Base-by-base conservation (phyloP, 768 basidiomycete genomes). In the Daedaleopsis nitida region DNA sequence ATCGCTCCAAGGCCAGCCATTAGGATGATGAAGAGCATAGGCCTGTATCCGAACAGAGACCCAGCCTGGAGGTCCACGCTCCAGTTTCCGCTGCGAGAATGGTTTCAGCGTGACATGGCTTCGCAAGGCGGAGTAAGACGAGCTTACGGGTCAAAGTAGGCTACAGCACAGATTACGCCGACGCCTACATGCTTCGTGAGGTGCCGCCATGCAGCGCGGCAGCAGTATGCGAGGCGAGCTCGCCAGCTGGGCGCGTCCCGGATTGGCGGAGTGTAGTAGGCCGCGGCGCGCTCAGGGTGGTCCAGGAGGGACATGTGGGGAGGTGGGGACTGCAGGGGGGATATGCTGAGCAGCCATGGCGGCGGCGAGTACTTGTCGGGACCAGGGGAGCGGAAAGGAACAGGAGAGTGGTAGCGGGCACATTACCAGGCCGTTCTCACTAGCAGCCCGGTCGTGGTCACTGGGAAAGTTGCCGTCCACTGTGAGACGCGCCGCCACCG, bases 51-150 rank as follows among this genome's bases (percentile, higher is more conserved):
- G 70, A 83, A 96, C 52, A 86, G 72, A n/a, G 90, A 90, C 3
- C 94, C 94, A 0, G 93, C 94, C 74, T 92, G 88, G 10, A 96
- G 77, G 75, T 95, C 94, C 8, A 94, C 92, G 24, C 89, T 85
- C 94, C 93, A 94, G 69, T 95, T 95, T 27, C 93, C 91, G 37
- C 87, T 88, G 59, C 17, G 14, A 45, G 17, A 55, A 42, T 42
- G 51, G 9, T 16, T 27, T 53, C 39, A 53, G 19, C 37, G 17
- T 53, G 52, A 42, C 37, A 42, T 53, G 14, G 23, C 19, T 14
- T 17, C 16, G 39, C 14, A 9, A 24, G 27, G 44, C 44, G 45
- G 37, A 48, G 55, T 21, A 23, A 39, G 44, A 60, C 19, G 58
- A 38, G 23, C 62, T 73, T 68, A 92, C 86, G 91, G 91, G 69